These are phyloP conservation scores for Xerocomellus chrysenteron DNA, from an alignment of 768 basidiomycete genomes.

Conservation along the genomic window DNA sequence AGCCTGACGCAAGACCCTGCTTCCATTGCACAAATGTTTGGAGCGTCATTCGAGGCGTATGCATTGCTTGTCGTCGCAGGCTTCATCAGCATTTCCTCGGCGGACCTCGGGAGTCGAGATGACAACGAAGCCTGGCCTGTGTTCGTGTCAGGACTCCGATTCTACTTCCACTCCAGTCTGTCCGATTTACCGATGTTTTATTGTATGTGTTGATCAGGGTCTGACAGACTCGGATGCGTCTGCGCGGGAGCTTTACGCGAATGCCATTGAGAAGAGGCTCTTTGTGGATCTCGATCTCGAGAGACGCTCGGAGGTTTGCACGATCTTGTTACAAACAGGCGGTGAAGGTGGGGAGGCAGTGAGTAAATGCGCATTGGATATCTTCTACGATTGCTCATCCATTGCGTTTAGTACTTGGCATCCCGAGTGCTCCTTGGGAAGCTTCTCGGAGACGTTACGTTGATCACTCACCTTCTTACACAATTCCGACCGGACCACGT, in stretches of 20 bases:
- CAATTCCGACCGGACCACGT: conserved; percentile 45
- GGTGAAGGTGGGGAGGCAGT: conserved; percentile 49
- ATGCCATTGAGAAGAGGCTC: conserved; percentile 52
- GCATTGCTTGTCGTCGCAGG: conserved; percentile 40
- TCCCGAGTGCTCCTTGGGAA: conserved; percentile 51
- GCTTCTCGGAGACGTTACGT: conserved; percentile 47
- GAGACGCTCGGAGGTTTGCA: conserved; percentile 55
- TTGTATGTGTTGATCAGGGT: conserved; percentile 1
- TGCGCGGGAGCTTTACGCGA: conserved; percentile 42
- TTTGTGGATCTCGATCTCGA: conserved; percentile 53
- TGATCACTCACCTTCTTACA: conserved; percentile 54
- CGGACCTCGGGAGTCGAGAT: conserved; percentile 44
- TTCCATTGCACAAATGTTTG: conserved; percentile 36
- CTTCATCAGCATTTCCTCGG: conserved; percentile 49
- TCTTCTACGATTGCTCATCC: neutral
- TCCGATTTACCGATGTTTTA: conserved; percentile 5
- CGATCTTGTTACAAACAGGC: conserved; percentile 55
- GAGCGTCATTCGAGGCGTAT: conserved; percentile 37
- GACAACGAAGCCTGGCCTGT: conserved; percentile 47
- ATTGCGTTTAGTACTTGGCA: conserved; percentile 37
- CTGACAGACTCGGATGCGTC: conserved; percentile 39
- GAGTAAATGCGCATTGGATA: conserved; percentile 14
- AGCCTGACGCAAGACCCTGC: conserved; percentile 28
- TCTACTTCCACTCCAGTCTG: conserved; percentile 49
- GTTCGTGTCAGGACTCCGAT: conserved; percentile 45